Conservation (phyloP, 2,329 filamentous ascomycete species). For the Ophiostoma populinum region DNA sequence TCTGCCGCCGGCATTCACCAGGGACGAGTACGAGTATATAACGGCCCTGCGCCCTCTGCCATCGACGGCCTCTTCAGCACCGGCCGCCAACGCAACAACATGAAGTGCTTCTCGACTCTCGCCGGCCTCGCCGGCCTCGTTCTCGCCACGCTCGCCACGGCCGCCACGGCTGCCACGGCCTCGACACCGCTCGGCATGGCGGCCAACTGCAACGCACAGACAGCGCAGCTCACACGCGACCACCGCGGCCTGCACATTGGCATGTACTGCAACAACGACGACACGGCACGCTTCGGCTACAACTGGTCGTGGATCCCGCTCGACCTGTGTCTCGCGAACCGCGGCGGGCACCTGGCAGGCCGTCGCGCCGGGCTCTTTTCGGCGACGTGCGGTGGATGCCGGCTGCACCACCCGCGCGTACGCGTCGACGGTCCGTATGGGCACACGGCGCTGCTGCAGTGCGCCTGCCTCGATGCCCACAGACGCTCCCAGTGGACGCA, state of each 20-base stretch:
- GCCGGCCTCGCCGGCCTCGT: neutral
- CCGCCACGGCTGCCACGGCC: neutral
- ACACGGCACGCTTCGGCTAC: slow-evolving; percentile 19
- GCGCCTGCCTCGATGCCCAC: slow-evolving; percentile 11
- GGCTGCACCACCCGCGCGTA: neutral
- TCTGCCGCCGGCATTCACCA: no score
- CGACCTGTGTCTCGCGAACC: slow-evolving; percentile 16
- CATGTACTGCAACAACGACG: slow-evolving; percentile 23
- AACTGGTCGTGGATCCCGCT: slow-evolving; percentile 25
- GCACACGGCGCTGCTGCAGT: slow-evolving; percentile 13
- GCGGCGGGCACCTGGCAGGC: slow-evolving; percentile 12
- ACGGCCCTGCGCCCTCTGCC: no score
- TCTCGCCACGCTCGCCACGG: neutral
- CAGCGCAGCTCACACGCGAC: slow-evolving; percentile 16
- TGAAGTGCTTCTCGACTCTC: no score
- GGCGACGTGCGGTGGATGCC: slow-evolving; percentile 13
- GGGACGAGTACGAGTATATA: no score
- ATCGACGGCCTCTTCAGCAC: no score
- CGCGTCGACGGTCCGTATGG: neutral
- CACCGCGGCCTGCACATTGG: slow-evolving; percentile 21
- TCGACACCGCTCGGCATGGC: neutral
- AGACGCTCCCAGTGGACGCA: slow-evolving; percentile 3
- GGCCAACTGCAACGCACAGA: slow-evolving; percentile 19
- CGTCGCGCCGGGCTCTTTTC: slow-evolving; percentile 13
- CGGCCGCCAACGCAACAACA: no score